These are phyloP conservation scores for Pichia sp. DNA, from an alignment of 1,139 yeast species.

Conservation along the genomic window DNA sequence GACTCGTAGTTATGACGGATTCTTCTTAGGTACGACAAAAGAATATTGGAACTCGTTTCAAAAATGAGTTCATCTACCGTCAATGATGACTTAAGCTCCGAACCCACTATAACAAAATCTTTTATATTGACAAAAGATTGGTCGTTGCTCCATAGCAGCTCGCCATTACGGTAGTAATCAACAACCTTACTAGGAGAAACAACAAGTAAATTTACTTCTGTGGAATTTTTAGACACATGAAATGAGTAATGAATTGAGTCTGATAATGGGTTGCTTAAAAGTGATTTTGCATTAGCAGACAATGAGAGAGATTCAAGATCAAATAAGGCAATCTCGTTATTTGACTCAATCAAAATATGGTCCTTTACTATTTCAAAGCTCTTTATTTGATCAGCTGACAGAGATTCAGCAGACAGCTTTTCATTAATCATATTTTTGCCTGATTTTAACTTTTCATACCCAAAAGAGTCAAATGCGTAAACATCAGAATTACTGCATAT, in stretches of 20 bases:
- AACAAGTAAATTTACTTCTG: slow-evolving; percentile 20
- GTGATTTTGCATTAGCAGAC: slow-evolving; percentile 2
- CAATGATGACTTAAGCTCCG: slow-evolving; percentile 33
- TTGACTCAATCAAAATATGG: slow-evolving; percentile 5
- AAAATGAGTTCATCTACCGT: slow-evolving; percentile 36
- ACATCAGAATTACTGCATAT: slow-evolving; percentile 9
- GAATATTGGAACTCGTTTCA: slow-evolving; percentile 36
- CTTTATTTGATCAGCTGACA: slow-evolving; percentile 5
- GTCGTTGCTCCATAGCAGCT: slow-evolving; percentile 42
- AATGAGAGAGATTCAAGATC: slow-evolving; percentile 18
- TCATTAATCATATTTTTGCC: slow-evolving; percentile 1
- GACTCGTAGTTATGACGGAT: slow-evolving; percentile 35
- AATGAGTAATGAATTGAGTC: slow-evolving; percentile 3
- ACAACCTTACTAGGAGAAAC: slow-evolving; percentile 22
- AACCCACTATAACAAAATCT: slow-evolving; percentile 39
- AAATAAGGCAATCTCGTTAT: slow-evolving; percentile 5
- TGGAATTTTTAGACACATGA: slow-evolving; percentile 21
- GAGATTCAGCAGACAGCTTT: slow-evolving; percentile 11
- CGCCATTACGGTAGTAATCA: slow-evolving; percentile 27
- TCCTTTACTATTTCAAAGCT: slow-evolving; percentile 8
- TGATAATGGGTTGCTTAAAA: slow-evolving; percentile 14
- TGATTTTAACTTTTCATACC: not conserved
- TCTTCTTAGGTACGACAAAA: slow-evolving; percentile 43
- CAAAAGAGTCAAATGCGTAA: slow-evolving; percentile 9
- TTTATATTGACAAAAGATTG: slow-evolving; percentile 41